Base-by-base conservation (phyloP, 73 alveolate genomes). In the Tetrahymena elliotti region DNA sequence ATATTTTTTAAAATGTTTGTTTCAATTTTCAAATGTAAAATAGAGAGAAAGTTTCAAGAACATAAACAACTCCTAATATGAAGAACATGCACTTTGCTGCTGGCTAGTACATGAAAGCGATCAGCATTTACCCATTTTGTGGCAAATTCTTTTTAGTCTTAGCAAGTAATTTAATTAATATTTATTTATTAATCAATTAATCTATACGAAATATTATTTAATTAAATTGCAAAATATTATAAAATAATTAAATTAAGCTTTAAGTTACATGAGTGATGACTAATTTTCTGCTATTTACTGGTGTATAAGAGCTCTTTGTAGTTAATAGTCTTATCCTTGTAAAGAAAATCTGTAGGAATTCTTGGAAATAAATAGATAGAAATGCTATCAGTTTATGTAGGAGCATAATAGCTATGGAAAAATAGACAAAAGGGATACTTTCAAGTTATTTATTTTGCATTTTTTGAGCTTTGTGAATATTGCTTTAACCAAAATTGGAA, bases 71-170 rank as follows among this genome's bases (percentile, higher is more conserved):
- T 39, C 93, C 95, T 20, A 33, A 41, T 53, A 88, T 38, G 84
- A 84, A 84, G 54, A 94, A 94, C 93, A 94, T 40, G 93, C 96
- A 33, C 84, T 94, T 93, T 68, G 93, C 93, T 38, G 95, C 96
- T 31, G 93, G 93, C 33, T 84, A 68, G 33, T 68, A 68, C n/a
- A n/a, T 68, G 38, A 68, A 68, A 68, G 34, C 88, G 1, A 68
- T 68, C 2, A 68, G 88, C 22, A 68, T 68, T 31, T 68, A 68
- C 33, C 88, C 88, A 3, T 68, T 27, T 68, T 68, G 88, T 68
- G 88, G 88, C 3, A 68, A 68, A n/a, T 68, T 68, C 88, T 68
- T 68, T 31, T 68, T 68, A 31, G 88, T 68, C 88, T 68, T 68
- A 68, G 88, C 88, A 27, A 68, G 88, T 68, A 68, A 68, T 12